These are phyloP conservation scores for Candida nonsorbophila DNA, from an alignment of 805 yeast genomes.

Conservation along the genomic window DNA sequence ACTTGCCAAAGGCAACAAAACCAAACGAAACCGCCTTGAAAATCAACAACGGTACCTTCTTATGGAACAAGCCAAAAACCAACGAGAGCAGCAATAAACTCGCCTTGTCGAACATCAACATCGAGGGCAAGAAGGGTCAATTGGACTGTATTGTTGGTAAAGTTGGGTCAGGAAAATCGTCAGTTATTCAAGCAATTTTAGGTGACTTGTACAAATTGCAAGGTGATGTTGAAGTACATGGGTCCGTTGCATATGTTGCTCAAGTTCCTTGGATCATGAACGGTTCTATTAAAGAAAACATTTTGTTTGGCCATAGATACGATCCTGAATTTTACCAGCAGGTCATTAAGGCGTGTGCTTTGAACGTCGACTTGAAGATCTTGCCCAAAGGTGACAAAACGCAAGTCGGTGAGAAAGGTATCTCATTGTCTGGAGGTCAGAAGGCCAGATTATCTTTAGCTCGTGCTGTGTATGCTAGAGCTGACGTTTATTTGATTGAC, in stretches of 20 bases:
- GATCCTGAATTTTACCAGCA: slow-evolving; percentile 77
- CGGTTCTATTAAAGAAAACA: slow-evolving; percentile 87
- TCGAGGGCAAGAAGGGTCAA: slow-evolving; percentile 67
- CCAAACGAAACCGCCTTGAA: slow-evolving; percentile 65
- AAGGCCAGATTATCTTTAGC: slow-evolving; percentile 94
- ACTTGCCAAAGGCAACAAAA: slow-evolving; percentile 41
- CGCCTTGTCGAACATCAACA: slow-evolving; percentile 59
- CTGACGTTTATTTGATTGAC: slow-evolving; percentile 86
- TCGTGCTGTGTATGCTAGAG: slow-evolving; percentile 91
- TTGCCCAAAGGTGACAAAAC: slow-evolving; percentile 89
- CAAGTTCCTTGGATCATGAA: slow-evolving; percentile 98
- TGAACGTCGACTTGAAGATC: slow-evolving; percentile 67
- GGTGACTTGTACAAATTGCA: slow-evolving; percentile 77
- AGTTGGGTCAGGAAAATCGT: slow-evolving; percentile 89
- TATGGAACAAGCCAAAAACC: slow-evolving; percentile 71
- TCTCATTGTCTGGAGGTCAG: slow-evolving; percentile 95
- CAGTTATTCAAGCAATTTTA: slow-evolving; percentile 69
- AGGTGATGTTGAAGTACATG: slow-evolving; percentile 70
- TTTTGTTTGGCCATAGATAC: slow-evolving; percentile 80
- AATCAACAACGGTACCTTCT: slow-evolving; percentile 62
- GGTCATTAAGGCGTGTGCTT: slow-evolving; percentile 85
- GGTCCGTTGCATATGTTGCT: slow-evolving; percentile 82
- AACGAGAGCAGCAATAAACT: slow-evolving; percentile 47
- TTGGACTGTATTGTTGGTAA: slow-evolving; percentile 82
- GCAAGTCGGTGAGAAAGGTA: slow-evolving; percentile 95